phyloP scores from a whole-genome alignment of 805 yeast species.

The Priceomyces fermenticarens region DNA sequence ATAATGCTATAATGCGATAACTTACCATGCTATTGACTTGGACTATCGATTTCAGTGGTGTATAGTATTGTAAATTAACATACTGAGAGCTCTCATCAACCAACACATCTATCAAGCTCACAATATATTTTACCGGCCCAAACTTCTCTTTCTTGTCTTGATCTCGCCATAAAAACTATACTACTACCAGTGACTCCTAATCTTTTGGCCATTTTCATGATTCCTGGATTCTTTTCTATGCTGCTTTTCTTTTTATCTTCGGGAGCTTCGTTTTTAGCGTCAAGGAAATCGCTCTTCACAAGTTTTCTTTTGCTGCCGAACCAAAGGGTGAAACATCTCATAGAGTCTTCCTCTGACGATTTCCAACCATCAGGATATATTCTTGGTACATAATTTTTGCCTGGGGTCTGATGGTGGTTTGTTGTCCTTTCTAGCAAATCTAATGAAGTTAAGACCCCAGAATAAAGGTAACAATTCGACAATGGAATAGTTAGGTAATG shows the following conservation, averaged over 20 bases:
- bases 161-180: constrained; percentile 75
- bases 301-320: constrained; percentile 61
- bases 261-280: constrained; percentile 9
- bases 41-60: too few relatives aligned
- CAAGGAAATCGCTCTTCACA: constrained; percentile 15
- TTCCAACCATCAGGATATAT: constrained; percentile 81
- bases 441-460: constrained; percentile 58
- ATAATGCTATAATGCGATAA: too few relatives aligned
- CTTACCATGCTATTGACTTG: too few relatives aligned
- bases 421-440: constrained; percentile 51
- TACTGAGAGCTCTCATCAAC: not conserved
- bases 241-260: constrained; percentile 4
- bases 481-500: constrained; percentile 61
- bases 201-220: constrained; percentile 45
- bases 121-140: constrained; percentile 61
- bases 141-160: constrained; percentile 75
- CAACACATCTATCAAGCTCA: constrained; percentile 44
- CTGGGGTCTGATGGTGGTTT: constrained; percentile 51
- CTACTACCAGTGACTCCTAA: constrained; percentile 67
- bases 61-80: too few relatives aligned
- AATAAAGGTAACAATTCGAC: constrained; percentile 67
- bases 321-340: constrained; percentile 83
- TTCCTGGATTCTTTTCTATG: constrained; percentile 38
- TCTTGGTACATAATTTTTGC: constrained; percentile 61
- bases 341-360: constrained; percentile 72